Percentiles rank a stretch among this genome's conserved stretches.
phyloP scores from a whole-genome alignment of 495 filamentous ascomycete species.

The Clavariopsis aquatica region DNA sequence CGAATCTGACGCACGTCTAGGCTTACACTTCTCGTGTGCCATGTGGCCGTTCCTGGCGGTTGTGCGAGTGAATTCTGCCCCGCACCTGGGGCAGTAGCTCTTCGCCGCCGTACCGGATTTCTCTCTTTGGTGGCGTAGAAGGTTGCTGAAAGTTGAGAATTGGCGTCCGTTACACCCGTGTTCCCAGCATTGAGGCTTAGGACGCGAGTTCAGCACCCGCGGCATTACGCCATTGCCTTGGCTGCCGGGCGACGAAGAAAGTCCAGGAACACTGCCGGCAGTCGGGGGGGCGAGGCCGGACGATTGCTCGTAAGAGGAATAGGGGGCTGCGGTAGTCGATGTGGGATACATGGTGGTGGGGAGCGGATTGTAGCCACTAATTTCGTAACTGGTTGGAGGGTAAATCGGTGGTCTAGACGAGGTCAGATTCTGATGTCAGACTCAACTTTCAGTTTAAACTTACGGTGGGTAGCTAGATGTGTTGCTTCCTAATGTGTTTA shows the following conservation, averaged over 20 bases:
- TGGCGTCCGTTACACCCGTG: slow-evolving; percentile 92
- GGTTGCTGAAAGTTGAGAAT: slow-evolving; percentile 94
- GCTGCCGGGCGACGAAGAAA: slow-evolving; percentile 27
- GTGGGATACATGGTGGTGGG: slow-evolving; percentile 33
- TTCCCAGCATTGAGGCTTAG: slow-evolving; percentile 93
- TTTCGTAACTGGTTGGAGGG: slow-evolving; percentile 32
- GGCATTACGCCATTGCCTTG: slow-evolving; percentile 43
- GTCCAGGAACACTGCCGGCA: slow-evolving; percentile 15
- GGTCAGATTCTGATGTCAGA: background rate
- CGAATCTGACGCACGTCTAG: slow-evolving; percentile 48
- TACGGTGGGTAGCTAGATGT: slow-evolving; percentile 38
- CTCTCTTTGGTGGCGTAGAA: slow-evolving; percentile 88
- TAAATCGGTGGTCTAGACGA: slow-evolving; percentile 25
- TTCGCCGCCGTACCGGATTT: slow-evolving; percentile 87
- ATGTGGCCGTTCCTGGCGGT: slow-evolving; percentile 89
- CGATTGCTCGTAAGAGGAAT: slow-evolving; percentile 27
- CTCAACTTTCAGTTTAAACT: slow-evolving; percentile 1
- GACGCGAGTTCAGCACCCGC: slow-evolving; percentile 70
- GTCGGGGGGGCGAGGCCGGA: slow-evolving; percentile 16
- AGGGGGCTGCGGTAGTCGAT: slow-evolving; percentile 17
- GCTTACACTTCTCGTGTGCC: slow-evolving; percentile 87
- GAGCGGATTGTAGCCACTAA: slow-evolving; percentile 26
- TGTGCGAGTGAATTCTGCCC: slow-evolving; percentile 87
- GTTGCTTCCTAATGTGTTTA: slow-evolving; percentile 23
- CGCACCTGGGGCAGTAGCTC: slow-evolving; percentile 81